These are phyloP conservation scores for Aciculoconidium aculeatum DNA, from an alignment of 805 yeast species.

Conservation along the genomic window DNA sequence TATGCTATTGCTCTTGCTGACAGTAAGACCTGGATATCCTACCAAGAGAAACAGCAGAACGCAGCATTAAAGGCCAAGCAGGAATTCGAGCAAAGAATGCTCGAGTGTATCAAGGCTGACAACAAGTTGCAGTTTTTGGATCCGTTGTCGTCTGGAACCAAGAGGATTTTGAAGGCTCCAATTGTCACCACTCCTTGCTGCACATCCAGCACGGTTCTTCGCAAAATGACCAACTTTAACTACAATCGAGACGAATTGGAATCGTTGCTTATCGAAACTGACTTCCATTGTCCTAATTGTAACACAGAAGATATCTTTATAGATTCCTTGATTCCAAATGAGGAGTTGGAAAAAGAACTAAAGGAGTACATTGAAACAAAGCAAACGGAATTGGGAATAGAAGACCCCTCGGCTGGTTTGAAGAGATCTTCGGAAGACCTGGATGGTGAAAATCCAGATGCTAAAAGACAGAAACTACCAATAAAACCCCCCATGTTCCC, in stretches of 20 bases:
- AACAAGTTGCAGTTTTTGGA: constrained; percentile 47
- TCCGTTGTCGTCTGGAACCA: constrained; percentile 42
- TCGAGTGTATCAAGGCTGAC: constrained; percentile 26
- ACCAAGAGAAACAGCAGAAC: constrained; percentile 61
- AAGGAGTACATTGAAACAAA: constrained; percentile 41
- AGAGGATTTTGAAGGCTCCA: constrained; percentile 61
- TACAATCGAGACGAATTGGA: constrained; percentile 35
- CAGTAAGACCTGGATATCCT: constrained; percentile 81
- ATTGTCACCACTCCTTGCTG: constrained; percentile 80
- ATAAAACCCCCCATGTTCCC: constrained; percentile 14
- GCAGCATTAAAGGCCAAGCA: constrained; percentile 44
- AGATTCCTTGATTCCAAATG: constrained; percentile 63
- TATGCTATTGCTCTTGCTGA: constrained; percentile 97
- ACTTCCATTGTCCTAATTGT: constrained; percentile 90
- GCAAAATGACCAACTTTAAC: constrained; percentile 41
- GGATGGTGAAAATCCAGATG: constrained; percentile 13
- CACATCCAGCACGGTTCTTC: constrained; percentile 47
- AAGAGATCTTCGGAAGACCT: constrained; percentile 16
- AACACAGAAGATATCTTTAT: constrained; percentile 64
- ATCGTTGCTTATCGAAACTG: constrained; percentile 61
- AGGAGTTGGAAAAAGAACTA: constrained; percentile 52
- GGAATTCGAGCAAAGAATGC: constrained; percentile 41
- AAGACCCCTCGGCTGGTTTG: constrained; percentile 22
- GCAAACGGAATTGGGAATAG: constrained; percentile 27
- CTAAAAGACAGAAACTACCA: constrained; percentile 24